Percentiles rank a stretch among this genome's conserved stretches.
phyloP scores from a whole-genome alignment of 2,329 filamentous ascomycete genomes.

The Zymoseptoria tritici region DNA sequence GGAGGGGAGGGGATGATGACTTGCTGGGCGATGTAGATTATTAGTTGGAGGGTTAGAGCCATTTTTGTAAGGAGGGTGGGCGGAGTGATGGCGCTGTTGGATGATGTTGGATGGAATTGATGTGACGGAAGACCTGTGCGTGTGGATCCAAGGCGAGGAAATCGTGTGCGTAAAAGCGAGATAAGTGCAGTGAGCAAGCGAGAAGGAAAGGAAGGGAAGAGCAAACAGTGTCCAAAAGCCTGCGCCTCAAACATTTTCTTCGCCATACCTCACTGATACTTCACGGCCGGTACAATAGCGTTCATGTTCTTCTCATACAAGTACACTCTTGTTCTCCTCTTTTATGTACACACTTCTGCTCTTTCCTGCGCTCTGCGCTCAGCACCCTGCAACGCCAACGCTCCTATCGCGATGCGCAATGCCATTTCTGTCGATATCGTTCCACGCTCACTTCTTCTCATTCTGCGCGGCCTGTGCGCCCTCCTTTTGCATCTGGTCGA shows the following conservation, averaged over 20 bases:
- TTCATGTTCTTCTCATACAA: background rate
- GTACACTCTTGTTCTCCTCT: background rate
- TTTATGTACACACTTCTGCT: background rate
- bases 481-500: conserved; percentile 30
- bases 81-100: background rate
- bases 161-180: too few species aligned
- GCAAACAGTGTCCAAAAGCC: background rate
- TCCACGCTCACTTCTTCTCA: conserved; percentile 15
- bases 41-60: background rate
- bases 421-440: background rate
- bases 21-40: background rate
- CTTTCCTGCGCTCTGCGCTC: too few species aligned
- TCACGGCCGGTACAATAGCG: too few species aligned
- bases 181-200: background rate
- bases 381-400: background rate
- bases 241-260: background rate
- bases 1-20: background rate
- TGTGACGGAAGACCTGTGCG: background rate
- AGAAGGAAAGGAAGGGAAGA: background rate
- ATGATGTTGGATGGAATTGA: background rate
- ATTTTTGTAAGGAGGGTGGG: background rate
- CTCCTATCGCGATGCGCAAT: background rate
- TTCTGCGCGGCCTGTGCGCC: conserved; percentile 26
- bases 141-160: background rate
- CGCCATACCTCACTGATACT: background rate